phyloP scores from a whole-genome alignment of 768 basidiomycete genomes.

The Amyloporia xantha region DNA sequence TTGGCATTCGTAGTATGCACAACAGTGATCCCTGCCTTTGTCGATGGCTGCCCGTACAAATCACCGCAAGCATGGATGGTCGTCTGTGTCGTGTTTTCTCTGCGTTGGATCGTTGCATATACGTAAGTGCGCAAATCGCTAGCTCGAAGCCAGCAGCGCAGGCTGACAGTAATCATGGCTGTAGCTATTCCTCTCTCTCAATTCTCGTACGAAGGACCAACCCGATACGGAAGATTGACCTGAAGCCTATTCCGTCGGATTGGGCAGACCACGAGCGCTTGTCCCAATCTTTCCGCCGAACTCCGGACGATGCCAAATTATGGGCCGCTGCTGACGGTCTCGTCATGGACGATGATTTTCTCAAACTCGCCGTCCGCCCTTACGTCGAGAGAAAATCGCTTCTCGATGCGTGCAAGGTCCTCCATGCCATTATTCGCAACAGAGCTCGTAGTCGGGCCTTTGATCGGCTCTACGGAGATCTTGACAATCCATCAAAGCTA shows the following conservation, averaged over 20 bases:
- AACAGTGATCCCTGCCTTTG: conserved; percentile 4
- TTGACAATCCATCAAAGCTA: not conserved
- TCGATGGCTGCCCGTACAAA: conserved; percentile 11
- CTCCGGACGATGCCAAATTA: not conserved
- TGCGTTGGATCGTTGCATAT: no score
- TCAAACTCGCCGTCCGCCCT: not conserved
- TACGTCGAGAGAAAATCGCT: not conserved
- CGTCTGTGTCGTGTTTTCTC: not conserved
- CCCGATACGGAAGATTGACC: no score
- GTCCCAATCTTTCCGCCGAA: not conserved
- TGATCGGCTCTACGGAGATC: not conserved
- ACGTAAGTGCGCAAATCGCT: not conserved
- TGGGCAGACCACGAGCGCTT: not conserved
- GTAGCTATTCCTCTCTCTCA: no score
- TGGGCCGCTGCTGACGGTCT: not conserved
- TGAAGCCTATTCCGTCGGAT: not conserved
- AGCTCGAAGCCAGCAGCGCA: not conserved
- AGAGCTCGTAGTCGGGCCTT: not conserved
- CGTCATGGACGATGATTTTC: not conserved
- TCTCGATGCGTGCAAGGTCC: not conserved
- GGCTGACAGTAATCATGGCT: not conserved
- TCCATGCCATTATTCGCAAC: not conserved
- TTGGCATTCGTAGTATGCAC: conserved; percentile 3
- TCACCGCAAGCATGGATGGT: conserved; percentile 9
- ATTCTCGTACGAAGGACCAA: no score